Conservation (phyloP, 129 eudicot species). For the Chrysanthemum makinoi region DNA sequence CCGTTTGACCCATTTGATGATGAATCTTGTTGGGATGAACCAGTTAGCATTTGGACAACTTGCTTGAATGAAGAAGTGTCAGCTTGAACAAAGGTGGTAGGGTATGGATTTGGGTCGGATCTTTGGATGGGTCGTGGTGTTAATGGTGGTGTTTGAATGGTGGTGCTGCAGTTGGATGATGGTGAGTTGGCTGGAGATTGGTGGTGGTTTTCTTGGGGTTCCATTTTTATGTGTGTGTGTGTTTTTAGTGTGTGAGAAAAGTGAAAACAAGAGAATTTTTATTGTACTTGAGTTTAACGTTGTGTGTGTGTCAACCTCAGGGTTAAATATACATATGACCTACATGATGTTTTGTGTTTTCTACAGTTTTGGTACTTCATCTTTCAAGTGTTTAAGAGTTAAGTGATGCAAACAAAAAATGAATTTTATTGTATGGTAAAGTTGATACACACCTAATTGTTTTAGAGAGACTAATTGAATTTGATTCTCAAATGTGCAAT, state of each 20-base stretch:
- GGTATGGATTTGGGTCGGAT: slow-evolving; percentile 76
- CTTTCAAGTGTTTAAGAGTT: neutral
- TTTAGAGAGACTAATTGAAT: neutral
- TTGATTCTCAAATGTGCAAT: neutral
- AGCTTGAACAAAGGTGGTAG: slow-evolving; percentile 91
- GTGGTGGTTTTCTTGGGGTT: slow-evolving; percentile 39
- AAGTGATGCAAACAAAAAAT: neutral
- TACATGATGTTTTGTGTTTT: neutral
- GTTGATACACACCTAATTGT: neutral
- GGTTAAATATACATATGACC: slow-evolving; percentile 16
- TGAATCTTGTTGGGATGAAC: slow-evolving; percentile 55
- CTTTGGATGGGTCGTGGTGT: slow-evolving; percentile 62
- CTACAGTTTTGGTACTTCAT: neutral
- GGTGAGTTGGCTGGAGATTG: slow-evolving; percentile 60
- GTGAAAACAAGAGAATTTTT: slow-evolving; percentile 39
- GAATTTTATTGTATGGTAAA: too few relatives aligned
- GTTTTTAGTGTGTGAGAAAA: slow-evolving; percentile 5
- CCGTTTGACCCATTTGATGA: slow-evolving; percentile 15
- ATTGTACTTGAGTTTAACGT: slow-evolving; percentile 27
- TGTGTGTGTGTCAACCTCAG: slow-evolving; percentile 38
- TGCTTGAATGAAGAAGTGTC: slow-evolving; percentile 79
- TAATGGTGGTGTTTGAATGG: slow-evolving; percentile 56
- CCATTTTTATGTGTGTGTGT: slow-evolving; percentile 8
- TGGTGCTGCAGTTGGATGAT: slow-evolving; percentile 45
- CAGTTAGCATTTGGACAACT: slow-evolving; percentile 94